These are phyloP conservation scores for Neofusicoccum laricinum DNA, from an alignment of 2,329 filamentous ascomycete genomes.

Conservation along the genomic window DNA sequence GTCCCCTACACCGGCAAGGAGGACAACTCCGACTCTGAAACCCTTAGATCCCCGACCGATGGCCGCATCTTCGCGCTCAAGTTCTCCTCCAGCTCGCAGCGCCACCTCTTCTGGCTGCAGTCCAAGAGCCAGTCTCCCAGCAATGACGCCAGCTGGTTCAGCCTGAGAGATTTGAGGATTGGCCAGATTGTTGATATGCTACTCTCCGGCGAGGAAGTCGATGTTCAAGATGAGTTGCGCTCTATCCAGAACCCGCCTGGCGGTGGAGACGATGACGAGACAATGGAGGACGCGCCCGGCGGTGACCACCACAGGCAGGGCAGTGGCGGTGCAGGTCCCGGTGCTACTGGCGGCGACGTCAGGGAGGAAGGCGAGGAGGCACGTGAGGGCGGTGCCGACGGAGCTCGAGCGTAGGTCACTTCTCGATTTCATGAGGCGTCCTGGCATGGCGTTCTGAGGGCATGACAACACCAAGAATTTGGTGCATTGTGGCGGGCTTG, in stretches of 20 bases:
- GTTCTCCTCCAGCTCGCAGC: constrained; percentile 86
- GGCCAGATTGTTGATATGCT: constrained; percentile 82
- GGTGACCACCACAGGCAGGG: constrained; percentile 30
- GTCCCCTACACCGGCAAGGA: constrained; percentile 65
- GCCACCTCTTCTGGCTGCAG: constrained; percentile 95
- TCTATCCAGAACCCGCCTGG: constrained; percentile 52
- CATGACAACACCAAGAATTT: constrained; percentile 8
- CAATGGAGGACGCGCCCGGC: constrained; percentile 59
- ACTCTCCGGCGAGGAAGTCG: constrained; percentile 83
- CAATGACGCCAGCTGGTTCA: constrained; percentile 74
- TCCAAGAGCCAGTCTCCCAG: constrained; percentile 75
- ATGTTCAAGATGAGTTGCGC: constrained; percentile 69
- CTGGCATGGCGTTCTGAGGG: constrained; percentile 16
- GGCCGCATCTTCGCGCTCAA: constrained; percentile 92
- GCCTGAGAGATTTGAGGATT: constrained; percentile 79
- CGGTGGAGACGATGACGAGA: constrained; percentile 63
- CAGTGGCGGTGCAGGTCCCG: constrained; percentile 78
- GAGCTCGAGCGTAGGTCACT: constrained; percentile 97
- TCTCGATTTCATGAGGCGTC: constrained; percentile 19
- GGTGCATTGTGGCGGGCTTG: not conserved
- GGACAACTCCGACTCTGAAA: constrained; percentile 51
- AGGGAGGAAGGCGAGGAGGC: constrained; percentile 85
- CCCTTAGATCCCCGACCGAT: constrained; percentile 66
- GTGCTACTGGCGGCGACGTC: constrained; percentile 86
- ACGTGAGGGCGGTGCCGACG: constrained; percentile 91